Evolutionary conservation across 1,284 basidiomycete species (phyloP), one percentile per base, ranked within the genome.

Genomic region (Thelephora terrestris): DNA sequence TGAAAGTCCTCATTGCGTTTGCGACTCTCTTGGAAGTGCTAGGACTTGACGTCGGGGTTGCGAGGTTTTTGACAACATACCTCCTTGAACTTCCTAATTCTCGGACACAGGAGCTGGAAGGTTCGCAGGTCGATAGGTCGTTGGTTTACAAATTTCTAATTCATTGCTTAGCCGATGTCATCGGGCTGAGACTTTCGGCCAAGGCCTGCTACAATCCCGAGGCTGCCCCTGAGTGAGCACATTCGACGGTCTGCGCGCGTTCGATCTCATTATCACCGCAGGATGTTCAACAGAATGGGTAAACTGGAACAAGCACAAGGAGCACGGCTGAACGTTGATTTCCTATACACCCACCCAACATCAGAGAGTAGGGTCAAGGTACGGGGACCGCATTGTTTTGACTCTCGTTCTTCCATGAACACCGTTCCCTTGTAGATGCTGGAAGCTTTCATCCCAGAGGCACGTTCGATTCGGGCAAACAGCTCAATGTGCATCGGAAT

Each of bases 11-110:
- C 35, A 68, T 81, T 29, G 62, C 64, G 0, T 38, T 85, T 1
- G 65, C 71, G 0, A 57, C 74, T 40, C 45, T 84, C 1, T 62
- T 90, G 5, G 69, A 79, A 27, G 53, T 66, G 0, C 46, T 82
- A 0, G 85, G 85, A 0, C 47, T 89, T 14, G 81, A 86, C 53
- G 62, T 78, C 7, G 75, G 63, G 24, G 57, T 75, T 44, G 70
- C 61, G 29, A 66, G 59, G 18, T 57, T 68, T 44, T 58, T 75
- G 5, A 68, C 81, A 7, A 77, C 72, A 0, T 67, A 85, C 36
- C 53, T 91, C 5, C 66, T 90, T 29, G 74, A 81, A 47, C 71
- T 95, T 4, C 93, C 93, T 0, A 92, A 96, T 63, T 91, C 87
- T 1, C 73, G 93, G 45, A 80, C 69, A 24, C 78, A 84, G 45